These are phyloP conservation scores for Xylariaceae sp. DNA, from an alignment of 2,329 filamentous ascomycete species.

Conservation along the genomic window DNA sequence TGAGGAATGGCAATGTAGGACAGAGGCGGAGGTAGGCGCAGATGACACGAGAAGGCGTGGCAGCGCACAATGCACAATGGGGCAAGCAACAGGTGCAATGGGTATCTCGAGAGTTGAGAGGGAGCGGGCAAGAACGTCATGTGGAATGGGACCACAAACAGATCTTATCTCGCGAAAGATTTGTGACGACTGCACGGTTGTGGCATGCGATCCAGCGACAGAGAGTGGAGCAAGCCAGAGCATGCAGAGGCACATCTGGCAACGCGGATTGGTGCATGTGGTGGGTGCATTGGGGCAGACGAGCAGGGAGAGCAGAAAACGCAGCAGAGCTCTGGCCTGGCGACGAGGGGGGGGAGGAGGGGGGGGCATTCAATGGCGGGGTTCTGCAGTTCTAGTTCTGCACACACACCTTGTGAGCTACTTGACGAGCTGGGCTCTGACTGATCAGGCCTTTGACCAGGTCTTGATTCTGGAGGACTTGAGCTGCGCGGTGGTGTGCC, in stretches of 20 bases:
- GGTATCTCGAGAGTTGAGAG: conserved; percentile 4
- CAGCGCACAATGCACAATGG: neutral
- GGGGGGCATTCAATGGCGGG: conserved; percentile 8
- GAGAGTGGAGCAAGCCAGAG: conserved; percentile 21
- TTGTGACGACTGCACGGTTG: conserved; percentile 28
- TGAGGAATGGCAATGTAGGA: conserved; percentile 3
- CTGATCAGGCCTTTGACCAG: conserved; percentile 6
- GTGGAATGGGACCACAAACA: conserved; percentile 14
- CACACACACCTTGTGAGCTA: neutral
- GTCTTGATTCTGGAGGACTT: conserved; percentile 6
- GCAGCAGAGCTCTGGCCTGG: conserved; percentile 1
- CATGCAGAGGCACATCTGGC: conserved; percentile 13
- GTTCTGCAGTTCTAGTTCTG: conserved; percentile 13
- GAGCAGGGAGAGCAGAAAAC: neutral
- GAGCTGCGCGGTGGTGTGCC: no score
- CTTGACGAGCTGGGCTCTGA: conserved; percentile 7
- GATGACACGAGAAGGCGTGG: neutral
- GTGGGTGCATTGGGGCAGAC: neutral
- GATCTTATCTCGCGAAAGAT: conserved; percentile 25
- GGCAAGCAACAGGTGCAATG: neutral
- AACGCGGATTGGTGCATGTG: neutral
- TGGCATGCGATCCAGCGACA: conserved; percentile 28
- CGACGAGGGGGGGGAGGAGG: neutral
- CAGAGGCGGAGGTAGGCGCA: no score
- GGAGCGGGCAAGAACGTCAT: neutral